These are phyloP conservation scores for Thelonectria blattea DNA, from an alignment of 2,329 filamentous ascomycete genomes.

Conservation along the genomic window DNA sequence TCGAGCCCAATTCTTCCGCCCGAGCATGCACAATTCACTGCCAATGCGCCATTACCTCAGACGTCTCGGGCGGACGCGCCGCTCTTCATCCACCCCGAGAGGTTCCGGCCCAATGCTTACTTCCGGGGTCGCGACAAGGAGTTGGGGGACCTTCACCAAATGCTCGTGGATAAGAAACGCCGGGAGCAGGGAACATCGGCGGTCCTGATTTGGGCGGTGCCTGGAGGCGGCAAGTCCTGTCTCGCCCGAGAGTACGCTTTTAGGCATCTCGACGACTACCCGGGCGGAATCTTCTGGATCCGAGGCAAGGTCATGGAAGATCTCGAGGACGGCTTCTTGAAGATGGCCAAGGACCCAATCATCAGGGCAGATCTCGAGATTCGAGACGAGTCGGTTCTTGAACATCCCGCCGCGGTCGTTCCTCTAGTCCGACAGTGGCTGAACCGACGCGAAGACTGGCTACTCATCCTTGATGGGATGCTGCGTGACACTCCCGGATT, in stretches of 20 bases:
- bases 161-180: conserved; percentile 29
- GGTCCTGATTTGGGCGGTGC: conserved; percentile 32
- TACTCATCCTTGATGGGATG: conserved; percentile 34
- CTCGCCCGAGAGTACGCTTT: conserved; percentile 36
- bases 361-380: conserved; percentile 23
- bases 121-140: conserved; percentile 29
- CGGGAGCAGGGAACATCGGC: conserved; percentile 32
- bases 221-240: conserved; percentile 34
- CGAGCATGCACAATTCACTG: conserved; percentile 3
- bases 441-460: conserved; percentile 31
- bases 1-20: conserved; percentile 7
- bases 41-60: conserved; percentile 3
- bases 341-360: conserved; percentile 29
- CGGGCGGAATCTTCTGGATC: conserved; percentile 35
- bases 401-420: conserved; percentile 24
- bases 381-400: conserved; percentile 25
- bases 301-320: conserved; percentile 34
- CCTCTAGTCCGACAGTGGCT: conserved; percentile 32
- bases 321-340: conserved; percentile 35
- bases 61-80: conserved; percentile 15
- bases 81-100: conserved; percentile 34
- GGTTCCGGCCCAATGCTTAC: conserved; percentile 33
- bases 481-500: conserved; percentile 30
- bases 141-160: conserved; percentile 29
- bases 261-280: conserved; percentile 29